A percentile compares a stretch with the other conserved stretches of the same genome.
These are phyloP conservation scores for Shiraia sp. DNA, from an alignment of 2,329 filamentous ascomycete species.

Conservation along the genomic window DNA sequence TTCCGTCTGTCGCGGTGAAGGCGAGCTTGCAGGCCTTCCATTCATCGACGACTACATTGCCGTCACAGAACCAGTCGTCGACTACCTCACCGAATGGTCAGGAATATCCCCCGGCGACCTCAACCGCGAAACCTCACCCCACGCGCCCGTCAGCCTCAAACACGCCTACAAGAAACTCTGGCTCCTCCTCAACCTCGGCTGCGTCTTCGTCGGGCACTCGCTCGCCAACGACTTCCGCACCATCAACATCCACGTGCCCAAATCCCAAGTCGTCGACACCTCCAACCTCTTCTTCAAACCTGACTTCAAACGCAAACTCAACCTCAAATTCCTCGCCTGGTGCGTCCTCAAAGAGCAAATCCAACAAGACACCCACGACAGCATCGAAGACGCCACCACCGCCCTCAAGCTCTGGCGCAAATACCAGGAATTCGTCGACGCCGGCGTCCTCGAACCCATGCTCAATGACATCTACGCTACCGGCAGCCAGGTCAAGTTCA, in stretches of 20 bases:
- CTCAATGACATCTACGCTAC: constrained; percentile 81
- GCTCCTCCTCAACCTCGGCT: constrained; percentile 92
- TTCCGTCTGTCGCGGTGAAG: constrained; percentile 82
- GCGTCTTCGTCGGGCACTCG: constrained; percentile 91
- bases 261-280: constrained; percentile 88
- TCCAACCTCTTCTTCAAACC: constrained; percentile 88
- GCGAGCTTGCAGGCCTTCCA: constrained; percentile 75
- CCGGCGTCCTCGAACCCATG: constrained; percentile 80
- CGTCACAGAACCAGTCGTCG: constrained; percentile 87
- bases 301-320: constrained; percentile 80
- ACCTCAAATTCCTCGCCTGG: constrained; percentile 89
- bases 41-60: constrained; percentile 98
- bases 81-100: constrained; percentile 93
- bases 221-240: constrained; percentile 95
- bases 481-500: constrained; percentile 58
- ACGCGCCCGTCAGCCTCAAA: constrained; percentile 86
- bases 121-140: constrained; percentile 74
- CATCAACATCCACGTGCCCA: constrained; percentile 95
- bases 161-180: constrained; percentile 97
- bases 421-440: constrained; percentile 85
- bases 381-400: constrained; percentile 91
- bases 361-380: constrained; percentile 89
- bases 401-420: constrained; percentile 88
- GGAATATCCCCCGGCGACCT: constrained; percentile 87
- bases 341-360: constrained; percentile 87